phyloP scores from a whole-genome alignment of 768 basidiomycete species.

The Trametes elegans region DNA sequence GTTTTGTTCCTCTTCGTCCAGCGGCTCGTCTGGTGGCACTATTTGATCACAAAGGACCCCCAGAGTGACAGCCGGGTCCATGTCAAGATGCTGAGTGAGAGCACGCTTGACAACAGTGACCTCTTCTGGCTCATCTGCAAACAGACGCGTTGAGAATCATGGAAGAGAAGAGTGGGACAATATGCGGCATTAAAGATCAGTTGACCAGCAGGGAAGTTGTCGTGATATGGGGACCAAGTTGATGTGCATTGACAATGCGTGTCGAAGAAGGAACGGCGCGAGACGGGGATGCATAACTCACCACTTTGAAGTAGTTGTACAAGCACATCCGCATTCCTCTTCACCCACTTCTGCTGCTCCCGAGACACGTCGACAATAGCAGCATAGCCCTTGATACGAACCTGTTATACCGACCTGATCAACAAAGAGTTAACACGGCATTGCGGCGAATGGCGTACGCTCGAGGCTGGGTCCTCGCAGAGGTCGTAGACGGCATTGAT shows the following conservation, averaged over 20 bases:
- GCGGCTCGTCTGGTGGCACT: slow-evolving; percentile 44
- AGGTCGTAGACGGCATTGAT: slow-evolving; percentile 79
- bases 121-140: slow-evolving; percentile 59
- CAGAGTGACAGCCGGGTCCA: slow-evolving; percentile 59
- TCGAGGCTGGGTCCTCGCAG: slow-evolving; percentile 63
- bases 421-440: neutral
- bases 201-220: too few species aligned
- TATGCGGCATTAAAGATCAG: too few species aligned
- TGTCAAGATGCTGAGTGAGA: slow-evolving; percentile 58
- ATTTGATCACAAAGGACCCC: slow-evolving; percentile 72
- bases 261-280: too few species aligned
- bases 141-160: neutral
- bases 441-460: slow-evolving; percentile 35
- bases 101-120: slow-evolving; percentile 59
- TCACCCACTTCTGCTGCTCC: slow-evolving; percentile 56
- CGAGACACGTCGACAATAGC: slow-evolving; percentile 53
- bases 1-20: slow-evolving; percentile 56
- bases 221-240: too few species aligned
- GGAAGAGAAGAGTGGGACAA: neutral
- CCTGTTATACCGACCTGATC: slow-evolving; percentile 36
- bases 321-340: slow-evolving; percentile 71
- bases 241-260: neutral
- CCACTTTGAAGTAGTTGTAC: slow-evolving; percentile 76
- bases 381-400: slow-evolving; percentile 66
- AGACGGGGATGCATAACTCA: slow-evolving; percentile 34